Conservation (phyloP, 2,329 filamentous ascomycete genomes). For the Hymenoscyphus salicellus region DNA sequence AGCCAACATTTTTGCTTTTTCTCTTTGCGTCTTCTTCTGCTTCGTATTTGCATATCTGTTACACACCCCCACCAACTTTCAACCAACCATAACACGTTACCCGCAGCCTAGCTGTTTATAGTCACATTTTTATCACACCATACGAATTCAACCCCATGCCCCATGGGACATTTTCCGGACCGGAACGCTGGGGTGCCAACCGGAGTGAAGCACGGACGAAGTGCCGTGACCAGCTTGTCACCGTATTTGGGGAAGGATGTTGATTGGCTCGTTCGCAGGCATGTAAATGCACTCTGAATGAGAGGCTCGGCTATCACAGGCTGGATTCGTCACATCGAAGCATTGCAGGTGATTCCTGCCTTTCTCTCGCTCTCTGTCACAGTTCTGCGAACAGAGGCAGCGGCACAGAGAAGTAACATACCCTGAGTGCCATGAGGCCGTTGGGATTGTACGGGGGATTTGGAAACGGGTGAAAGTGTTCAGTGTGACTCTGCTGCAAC, state of each 20-base stretch:
- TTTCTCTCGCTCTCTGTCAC: background rate
- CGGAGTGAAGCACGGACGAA: background rate
- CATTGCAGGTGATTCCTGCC: background rate
- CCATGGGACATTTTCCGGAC: background rate
- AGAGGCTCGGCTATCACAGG: background rate
- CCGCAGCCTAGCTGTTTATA: background rate
- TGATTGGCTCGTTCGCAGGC: background rate
- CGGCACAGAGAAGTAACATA: background rate
- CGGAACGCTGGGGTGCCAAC: background rate
- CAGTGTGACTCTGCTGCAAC: background rate
- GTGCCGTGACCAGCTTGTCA: background rate
- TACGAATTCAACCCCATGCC: background rate
- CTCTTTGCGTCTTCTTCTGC: background rate
- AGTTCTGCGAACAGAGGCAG: background rate
- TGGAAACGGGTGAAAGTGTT: background rate
- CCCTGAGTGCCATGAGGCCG: background rate
- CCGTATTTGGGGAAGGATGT: background rate
- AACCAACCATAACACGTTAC: too few relatives aligned
- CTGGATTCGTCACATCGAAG: background rate
- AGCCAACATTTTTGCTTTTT: background rate
- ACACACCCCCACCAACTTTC: background rate
- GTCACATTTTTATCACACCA: background rate
- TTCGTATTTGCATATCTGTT: background rate
- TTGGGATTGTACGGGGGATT: constrained; percentile 1
- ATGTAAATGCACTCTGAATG: background rate